These are phyloP conservation scores for Gaertneriomyces sp. DNA, from an alignment of 192 early-diverging fungal species.

Conservation along the genomic window DNA sequence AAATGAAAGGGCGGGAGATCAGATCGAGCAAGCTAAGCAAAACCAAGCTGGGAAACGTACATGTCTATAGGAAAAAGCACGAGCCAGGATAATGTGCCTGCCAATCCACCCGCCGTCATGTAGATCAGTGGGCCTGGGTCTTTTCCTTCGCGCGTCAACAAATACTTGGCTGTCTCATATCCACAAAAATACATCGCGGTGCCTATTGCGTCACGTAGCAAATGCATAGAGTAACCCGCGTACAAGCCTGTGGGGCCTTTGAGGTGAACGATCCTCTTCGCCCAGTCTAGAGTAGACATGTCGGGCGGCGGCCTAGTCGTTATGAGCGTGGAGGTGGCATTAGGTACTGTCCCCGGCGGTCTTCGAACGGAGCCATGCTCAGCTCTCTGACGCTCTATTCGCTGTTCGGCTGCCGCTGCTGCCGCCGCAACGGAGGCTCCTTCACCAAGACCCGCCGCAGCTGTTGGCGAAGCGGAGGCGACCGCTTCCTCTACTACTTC, in stretches of 20 bases:
- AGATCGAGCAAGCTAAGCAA: not conserved
- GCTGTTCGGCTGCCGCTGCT: constrained; percentile 6
- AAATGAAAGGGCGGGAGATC: not conserved
- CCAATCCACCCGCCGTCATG: constrained; percentile 50
- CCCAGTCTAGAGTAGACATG: constrained; percentile 31
- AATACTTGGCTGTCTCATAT: constrained; percentile 44
- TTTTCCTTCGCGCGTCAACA: constrained; percentile 18
- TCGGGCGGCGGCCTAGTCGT: not conserved
- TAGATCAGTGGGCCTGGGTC: constrained; percentile 34
- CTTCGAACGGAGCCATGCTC: not conserved
- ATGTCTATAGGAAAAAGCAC: constrained; percentile 55
- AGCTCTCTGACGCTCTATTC: not conserved
- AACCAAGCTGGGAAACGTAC: constrained; percentile 20
- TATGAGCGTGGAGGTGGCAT: not conserved
- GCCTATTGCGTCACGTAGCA: constrained; percentile 41
- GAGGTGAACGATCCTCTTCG: constrained; percentile 32
- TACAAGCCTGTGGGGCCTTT: constrained; percentile 48
- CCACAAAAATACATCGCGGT: constrained; percentile 48
- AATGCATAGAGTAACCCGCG: constrained; percentile 37
- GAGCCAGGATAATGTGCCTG: constrained; percentile 47
- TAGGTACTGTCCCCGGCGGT: not conserved
- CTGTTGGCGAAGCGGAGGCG: constrained; percentile 9
- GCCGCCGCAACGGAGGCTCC: constrained; percentile 22
- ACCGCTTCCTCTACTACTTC: constrained; percentile 23
- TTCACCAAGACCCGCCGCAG: constrained; percentile 39